Evolutionary conservation across 768 basidiomycete species (phyloP).

Genomic region (Calocybe cyanea): DNA sequence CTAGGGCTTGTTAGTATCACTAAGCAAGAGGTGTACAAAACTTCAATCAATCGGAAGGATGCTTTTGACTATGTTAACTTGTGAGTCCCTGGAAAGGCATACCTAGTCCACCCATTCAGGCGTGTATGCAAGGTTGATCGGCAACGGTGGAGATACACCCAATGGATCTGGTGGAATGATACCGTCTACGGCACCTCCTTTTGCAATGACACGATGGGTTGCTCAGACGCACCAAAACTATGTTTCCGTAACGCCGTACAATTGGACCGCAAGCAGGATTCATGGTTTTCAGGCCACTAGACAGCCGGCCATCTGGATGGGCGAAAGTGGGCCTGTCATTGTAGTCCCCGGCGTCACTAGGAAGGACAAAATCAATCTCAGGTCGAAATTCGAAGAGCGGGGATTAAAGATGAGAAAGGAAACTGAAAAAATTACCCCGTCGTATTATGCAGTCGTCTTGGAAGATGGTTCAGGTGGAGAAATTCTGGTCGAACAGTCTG

Average conservation of each 20-base stretch:
- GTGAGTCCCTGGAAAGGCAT: conserved; percentile 16
- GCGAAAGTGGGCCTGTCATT: conserved; percentile 63
- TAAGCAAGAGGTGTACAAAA: no score
- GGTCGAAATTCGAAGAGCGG: conserved; percentile 53
- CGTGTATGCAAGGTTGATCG: conserved; percentile 43
- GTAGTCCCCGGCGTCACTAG: conserved; percentile 52
- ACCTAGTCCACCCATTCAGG: neutral
- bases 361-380: conserved; percentile 29
- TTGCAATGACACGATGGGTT: conserved; percentile 85
- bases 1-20: no score
- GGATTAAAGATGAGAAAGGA: conserved; percentile 43
- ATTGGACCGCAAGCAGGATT: conserved; percentile 49
- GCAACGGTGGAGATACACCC: conserved; percentile 68
- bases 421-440: neutral
- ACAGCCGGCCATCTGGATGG: conserved; percentile 91
- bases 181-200: conserved; percentile 71
- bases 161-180: conserved; percentile 78
- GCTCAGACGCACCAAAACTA: conserved; percentile 77
- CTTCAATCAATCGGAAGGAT: conserved; percentile 7
- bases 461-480: conserved; percentile 23
- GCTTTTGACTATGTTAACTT: conserved; percentile 28
- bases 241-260: conserved; percentile 69
- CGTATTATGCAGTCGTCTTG: neutral
- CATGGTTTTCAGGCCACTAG: conserved; percentile 80
- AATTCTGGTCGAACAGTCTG: conserved; percentile 56